Conservation (phyloP, 768 basidiomycete species). For the Holtermannia corniformis region DNA sequence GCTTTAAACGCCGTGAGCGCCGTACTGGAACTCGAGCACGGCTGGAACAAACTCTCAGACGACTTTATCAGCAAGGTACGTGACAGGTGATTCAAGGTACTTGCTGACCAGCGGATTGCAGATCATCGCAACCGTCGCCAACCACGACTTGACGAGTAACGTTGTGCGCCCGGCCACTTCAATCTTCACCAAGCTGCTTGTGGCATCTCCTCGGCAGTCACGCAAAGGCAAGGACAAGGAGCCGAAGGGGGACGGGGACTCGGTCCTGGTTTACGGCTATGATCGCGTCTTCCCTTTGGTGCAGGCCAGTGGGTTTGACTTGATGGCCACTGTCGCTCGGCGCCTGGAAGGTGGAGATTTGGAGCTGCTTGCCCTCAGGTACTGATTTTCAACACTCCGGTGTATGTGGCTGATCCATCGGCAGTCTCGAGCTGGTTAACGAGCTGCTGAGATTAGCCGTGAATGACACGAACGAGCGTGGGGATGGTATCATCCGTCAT, state of each 20-base stretch:
- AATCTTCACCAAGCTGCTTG: constrained; percentile 29
- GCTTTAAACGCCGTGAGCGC: constrained; percentile 34
- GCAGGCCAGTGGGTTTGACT: constrained; percentile 2
- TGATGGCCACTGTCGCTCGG: constrained; percentile 18
- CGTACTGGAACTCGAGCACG: constrained; percentile 28
- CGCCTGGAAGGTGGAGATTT: constrained; percentile 31
- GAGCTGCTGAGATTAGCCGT: too few relatives aligned
- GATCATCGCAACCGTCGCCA: constrained; percentile 12
- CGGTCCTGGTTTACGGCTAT: constrained; percentile 8
- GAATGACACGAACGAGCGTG: constrained; percentile 3
- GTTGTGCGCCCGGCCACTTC: constrained; percentile 33
- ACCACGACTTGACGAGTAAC: constrained; percentile 15
- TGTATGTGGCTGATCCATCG: too few relatives aligned
- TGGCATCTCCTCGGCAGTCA: constrained; percentile 16
- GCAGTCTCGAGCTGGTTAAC: too few relatives aligned
- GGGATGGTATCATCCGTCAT: constrained; percentile 16
- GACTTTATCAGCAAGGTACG: constrained; percentile 11
- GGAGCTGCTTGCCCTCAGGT: constrained; percentile 31
- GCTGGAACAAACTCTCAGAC: constrained; percentile 22
- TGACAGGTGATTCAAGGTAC: not conserved
- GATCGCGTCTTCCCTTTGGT: constrained; percentile 8
- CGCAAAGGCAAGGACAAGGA: constrained; percentile 17
- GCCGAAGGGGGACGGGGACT: not conserved
- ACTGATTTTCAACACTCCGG: constrained; percentile 1
- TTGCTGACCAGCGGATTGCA: not conserved